A percentile compares a stretch with the other conserved stretches of the same genome.
Conservation (phyloP, 768 basidiomycete genomes). For the Lentinula sp. region DNA sequence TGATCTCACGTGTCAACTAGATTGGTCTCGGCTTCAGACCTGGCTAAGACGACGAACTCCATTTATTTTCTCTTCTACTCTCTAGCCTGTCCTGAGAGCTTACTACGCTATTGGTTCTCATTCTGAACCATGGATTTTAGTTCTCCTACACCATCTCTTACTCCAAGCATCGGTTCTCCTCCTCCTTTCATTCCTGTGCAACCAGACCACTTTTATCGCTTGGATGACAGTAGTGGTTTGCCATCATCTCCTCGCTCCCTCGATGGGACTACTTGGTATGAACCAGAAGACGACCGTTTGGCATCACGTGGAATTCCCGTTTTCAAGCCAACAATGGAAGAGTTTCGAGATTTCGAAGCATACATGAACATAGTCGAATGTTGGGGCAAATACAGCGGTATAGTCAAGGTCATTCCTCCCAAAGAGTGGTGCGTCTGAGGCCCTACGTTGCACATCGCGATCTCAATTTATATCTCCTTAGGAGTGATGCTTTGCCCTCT, state of each 20-base stretch:
- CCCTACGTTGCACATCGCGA: conserved; percentile 10
- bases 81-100: background rate
- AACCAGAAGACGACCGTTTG: conserved; percentile 74
- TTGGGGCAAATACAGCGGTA: conserved; percentile 89
- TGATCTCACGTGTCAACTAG: background rate
- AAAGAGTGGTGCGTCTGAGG: conserved; percentile 72
- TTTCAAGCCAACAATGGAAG: conserved; percentile 89
- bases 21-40: background rate
- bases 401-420: conserved; percentile 95
- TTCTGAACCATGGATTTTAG: background rate
- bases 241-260: conserved; percentile 59
- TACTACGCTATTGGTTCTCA: background rate
- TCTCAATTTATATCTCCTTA: conserved; percentile 18
- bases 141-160: conserved; percentile 28
- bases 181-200: conserved; percentile 41
- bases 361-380: conserved; percentile 84
- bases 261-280: conserved; percentile 56
- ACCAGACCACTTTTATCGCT: conserved; percentile 81
- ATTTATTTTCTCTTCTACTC: background rate
- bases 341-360: conserved; percentile 87
- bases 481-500: conserved; percentile 70
- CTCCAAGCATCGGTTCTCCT: conserved; percentile 50
- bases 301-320: conserved; percentile 92
- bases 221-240: conserved; percentile 35
- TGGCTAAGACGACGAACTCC: background rate